These are phyloP conservation scores for Coniochaeta sp. DNA, from an alignment of 2,329 filamentous ascomycete species.

Conservation along the genomic window DNA sequence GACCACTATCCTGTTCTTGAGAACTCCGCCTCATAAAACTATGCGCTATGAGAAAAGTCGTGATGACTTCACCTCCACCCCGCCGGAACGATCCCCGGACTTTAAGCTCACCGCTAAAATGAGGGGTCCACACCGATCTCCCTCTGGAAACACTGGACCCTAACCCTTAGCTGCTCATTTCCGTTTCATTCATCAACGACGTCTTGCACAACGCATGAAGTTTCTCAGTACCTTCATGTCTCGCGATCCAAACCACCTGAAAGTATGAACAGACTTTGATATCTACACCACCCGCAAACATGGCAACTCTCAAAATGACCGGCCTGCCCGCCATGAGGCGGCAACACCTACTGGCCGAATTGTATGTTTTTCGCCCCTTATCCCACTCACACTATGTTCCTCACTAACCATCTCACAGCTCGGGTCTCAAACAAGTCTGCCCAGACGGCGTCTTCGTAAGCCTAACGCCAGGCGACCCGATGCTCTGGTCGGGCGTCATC, in stretches of 20 bases:
- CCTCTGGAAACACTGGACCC: not conserved
- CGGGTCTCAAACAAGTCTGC: constrained; percentile 72
- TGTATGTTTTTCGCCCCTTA: constrained; percentile 46
- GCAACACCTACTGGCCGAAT: constrained; percentile 75
- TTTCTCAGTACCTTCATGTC: constrained; percentile 4
- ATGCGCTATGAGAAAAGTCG: no score
- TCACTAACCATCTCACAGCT: constrained; percentile 44
- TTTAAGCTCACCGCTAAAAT: not conserved
- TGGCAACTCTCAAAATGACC: constrained; percentile 37
- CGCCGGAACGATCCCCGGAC: not conserved
- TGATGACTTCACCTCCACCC: no score
- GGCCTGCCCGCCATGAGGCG: constrained; percentile 53
- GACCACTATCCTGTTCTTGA: no score
- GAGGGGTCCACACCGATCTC: not conserved
- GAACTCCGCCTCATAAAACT: no score
- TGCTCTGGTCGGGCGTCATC: constrained; percentile 82
- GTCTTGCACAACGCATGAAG: not conserved
- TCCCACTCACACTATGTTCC: not conserved
- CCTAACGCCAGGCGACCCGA: constrained; percentile 72
- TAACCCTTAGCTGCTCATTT: not conserved
- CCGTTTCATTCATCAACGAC: not conserved
- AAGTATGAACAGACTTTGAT: not conserved
- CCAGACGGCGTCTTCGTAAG: constrained; percentile 84
- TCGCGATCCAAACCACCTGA: not conserved
- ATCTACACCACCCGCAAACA: constrained; percentile 18